Percentiles rank a stretch among this genome's conserved stretches.
Evolutionary conservation across 345 rosid genomes (phyloP).

Genomic region (Leavenworthia alabamica): DNA sequence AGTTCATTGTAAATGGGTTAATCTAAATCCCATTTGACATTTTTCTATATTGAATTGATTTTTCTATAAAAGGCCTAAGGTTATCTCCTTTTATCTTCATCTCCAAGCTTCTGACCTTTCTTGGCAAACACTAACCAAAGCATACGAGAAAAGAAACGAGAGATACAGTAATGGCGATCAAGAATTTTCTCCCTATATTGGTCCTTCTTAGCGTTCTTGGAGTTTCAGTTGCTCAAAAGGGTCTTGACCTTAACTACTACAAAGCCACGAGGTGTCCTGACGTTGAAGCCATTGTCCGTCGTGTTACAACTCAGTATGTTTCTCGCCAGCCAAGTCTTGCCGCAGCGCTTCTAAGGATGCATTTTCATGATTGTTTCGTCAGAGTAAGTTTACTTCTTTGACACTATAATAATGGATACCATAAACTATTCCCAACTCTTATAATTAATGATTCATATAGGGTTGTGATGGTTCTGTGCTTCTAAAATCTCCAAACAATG

Average conservation of each 20-base stretch:
- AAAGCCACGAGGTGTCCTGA: slow-evolving; percentile 33
- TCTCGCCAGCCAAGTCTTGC: slow-evolving; percentile 41
- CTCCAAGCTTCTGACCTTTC: neutral
- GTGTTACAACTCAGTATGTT: slow-evolving; percentile 27
- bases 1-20: no score
- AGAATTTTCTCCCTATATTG: slow-evolving; percentile 32
- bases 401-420: neutral
- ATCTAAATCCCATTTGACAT: slow-evolving; percentile 12
- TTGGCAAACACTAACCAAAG: slow-evolving; percentile 10
- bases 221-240: slow-evolving; percentile 14
- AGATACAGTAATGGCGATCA: slow-evolving; percentile 27
- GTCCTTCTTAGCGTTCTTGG: slow-evolving; percentile 31
- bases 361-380: slow-evolving; percentile 54
- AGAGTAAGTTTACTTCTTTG: slow-evolving; percentile 27
- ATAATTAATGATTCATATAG: slow-evolving; percentile 17
- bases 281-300: slow-evolving; percentile 29
- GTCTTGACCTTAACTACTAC: slow-evolving; percentile 35
- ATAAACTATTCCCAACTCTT: neutral
- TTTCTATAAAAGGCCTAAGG: slow-evolving; percentile 25
- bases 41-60: neutral
- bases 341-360: slow-evolving; percentile 41
- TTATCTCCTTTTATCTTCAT: neutral
- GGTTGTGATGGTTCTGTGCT: slow-evolving; percentile 58
- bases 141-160: neutral
- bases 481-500: slow-evolving; percentile 31